Evolutionary conservation across 2,329 filamentous ascomycete genomes (phyloP), one percentile per base, ranked within the genome.

Genomic region (Ophiostoma pallidulum): DNA sequence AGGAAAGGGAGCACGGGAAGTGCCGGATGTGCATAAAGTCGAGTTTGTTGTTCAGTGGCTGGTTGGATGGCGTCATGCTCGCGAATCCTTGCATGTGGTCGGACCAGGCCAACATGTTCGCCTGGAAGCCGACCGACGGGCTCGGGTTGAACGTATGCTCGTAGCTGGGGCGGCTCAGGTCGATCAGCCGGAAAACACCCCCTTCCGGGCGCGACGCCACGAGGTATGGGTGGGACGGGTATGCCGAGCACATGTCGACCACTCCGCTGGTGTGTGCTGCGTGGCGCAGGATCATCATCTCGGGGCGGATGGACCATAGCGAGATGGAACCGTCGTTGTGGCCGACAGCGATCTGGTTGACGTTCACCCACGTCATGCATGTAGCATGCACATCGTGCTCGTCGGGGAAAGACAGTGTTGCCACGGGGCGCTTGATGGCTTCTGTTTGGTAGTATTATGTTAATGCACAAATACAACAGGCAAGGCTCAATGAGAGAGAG

Each of bases 51-150:
- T 73, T 77, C 16, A 72, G 65, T 14, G 74, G 70, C 50, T 71
- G 73, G 3, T 72, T 70, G 0, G 72, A 73, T 3, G 76, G 74
- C 56, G 72, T 72, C 19, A 71, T 60, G 26, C 69, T 68, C 49
- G 74, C 68, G 60, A 74, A 80, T 6, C 75, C 75, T 45, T 75
- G 66, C 38, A 80, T 62, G 51, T 75, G 70, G 52, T 78, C 73
- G 58, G 67, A 72, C 69, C 75, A 80, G 18, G 66, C 63, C 14
- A 80, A 63, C 35, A 78, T 61, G 51, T 72, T 71, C 4, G 74
- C 69, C 51, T 78, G 74, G 52, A 75, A 72, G 50, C 64, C 67
- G 41, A 78, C 68, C 16, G 69, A 65, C 10, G 73, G 66, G 40
- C 67, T 69, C 16, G 72, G 69, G 43, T 75, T 70, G 55, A 74